Percentiles rank a stretch among this genome's conserved stretches.
Conservation (phyloP, 805 yeast genomes). For the Nakazawaea peltata region DNA sequence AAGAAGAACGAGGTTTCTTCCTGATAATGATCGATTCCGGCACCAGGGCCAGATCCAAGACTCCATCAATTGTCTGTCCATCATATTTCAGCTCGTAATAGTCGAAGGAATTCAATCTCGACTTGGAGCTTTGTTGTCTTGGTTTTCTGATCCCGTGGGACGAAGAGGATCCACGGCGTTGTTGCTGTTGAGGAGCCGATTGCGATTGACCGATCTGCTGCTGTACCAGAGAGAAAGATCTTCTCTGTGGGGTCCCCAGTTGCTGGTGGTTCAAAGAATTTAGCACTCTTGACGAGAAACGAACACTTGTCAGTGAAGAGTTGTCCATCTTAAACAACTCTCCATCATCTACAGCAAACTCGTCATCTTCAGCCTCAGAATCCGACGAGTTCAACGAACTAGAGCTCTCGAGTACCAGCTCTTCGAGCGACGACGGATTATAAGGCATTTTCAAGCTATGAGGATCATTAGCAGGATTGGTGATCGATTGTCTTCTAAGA, state of each 20-base stretch:
- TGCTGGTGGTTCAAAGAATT: slow-evolving; percentile 5
- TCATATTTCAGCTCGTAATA: slow-evolving; percentile 25
- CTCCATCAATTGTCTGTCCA: slow-evolving; percentile 10
- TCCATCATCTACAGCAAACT: slow-evolving; percentile 29
- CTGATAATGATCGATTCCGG: slow-evolving; percentile 17
- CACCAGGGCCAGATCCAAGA: slow-evolving; percentile 17
- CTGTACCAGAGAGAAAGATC: slow-evolving; percentile 2
- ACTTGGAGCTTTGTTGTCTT: slow-evolving; percentile 19
- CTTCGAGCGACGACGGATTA: slow-evolving; percentile 28
- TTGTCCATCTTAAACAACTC: slow-evolving; percentile 14
- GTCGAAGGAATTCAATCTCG: slow-evolving; percentile 33
- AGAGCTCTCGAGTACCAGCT: slow-evolving; percentile 29
- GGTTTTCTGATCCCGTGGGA: slow-evolving; percentile 25
- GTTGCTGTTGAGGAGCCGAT: slow-evolving; percentile 4
- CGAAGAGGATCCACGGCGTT: slow-evolving; percentile 3
- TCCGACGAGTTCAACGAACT: slow-evolving; percentile 17
- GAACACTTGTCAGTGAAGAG: slow-evolving; percentile 4
- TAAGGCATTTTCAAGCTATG: slow-evolving; percentile 39
- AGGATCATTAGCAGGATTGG: slow-evolving; percentile 33
- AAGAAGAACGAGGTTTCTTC: slow-evolving; percentile 25
- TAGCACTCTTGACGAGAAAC: slow-evolving; percentile 9
- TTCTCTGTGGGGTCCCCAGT: background rate
- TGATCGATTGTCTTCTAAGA: slow-evolving; percentile 43
- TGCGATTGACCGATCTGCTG: background rate
- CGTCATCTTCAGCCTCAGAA: slow-evolving; percentile 25